phyloP scores from a whole-genome alignment of 2,329 filamentous ascomycete genomes.

The Alternaria sp. region DNA sequence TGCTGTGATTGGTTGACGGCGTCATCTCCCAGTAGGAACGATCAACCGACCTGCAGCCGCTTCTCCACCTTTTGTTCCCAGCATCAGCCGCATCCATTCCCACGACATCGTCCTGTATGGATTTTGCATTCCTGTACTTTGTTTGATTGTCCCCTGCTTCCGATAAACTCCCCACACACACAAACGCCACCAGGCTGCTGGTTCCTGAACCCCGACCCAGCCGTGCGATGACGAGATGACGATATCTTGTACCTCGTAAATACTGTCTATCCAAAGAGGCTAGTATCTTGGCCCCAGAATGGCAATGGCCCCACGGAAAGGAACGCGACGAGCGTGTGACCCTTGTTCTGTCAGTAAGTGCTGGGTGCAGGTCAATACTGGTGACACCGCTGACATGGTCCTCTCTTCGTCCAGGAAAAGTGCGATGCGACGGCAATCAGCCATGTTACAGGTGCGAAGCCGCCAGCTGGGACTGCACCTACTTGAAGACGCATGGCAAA shows the following conservation, averaged over 20 bases:
- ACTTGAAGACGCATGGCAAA: slow-evolving; percentile 49
- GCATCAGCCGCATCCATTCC: slow-evolving; percentile 38
- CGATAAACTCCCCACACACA: slow-evolving; percentile 21
- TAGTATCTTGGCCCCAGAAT: slow-evolving; percentile 29
- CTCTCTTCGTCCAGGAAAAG: slow-evolving; percentile 29
- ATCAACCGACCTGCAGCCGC: slow-evolving; percentile 38
- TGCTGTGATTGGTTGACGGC: slow-evolving; percentile 20
- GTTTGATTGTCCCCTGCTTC: slow-evolving; percentile 16
- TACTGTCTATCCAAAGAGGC: slow-evolving; percentile 26
- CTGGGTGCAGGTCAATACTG: background rate
- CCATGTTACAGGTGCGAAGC: slow-evolving; percentile 47
- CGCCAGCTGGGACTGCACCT: slow-evolving; percentile 50
- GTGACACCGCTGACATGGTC: slow-evolving; percentile 5
- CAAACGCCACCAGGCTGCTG: slow-evolving; percentile 10
- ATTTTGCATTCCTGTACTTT: slow-evolving; percentile 17
- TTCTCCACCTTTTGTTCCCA: slow-evolving; percentile 41
- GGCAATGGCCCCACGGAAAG: slow-evolving; percentile 47
- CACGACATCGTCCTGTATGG: slow-evolving; percentile 24
- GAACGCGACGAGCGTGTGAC: slow-evolving; percentile 49
- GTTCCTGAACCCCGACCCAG: slow-evolving; percentile 15
- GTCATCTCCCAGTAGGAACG: slow-evolving; percentile 26
- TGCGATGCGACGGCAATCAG: slow-evolving; percentile 47
- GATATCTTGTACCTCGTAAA: slow-evolving; percentile 29
- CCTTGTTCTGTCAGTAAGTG: slow-evolving; percentile 44
- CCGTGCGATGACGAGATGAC: slow-evolving; percentile 36